phyloP scores from a whole-genome alignment of 129 eudicot species.

The Flaveria brownii region DNA sequence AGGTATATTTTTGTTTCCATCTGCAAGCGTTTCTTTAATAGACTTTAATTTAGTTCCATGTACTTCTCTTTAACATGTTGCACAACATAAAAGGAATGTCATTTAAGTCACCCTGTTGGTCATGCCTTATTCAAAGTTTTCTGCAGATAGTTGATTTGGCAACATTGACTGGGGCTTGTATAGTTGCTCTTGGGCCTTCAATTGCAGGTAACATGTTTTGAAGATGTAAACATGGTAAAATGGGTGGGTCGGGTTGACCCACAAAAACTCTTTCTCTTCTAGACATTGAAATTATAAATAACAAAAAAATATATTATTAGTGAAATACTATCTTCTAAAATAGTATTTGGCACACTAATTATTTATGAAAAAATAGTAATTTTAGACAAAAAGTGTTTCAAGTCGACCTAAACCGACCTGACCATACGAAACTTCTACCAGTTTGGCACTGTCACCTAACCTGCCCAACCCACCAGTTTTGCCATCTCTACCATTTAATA shows the following conservation, averaged over 20 bases:
- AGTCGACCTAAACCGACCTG: not conserved
- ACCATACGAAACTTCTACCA: not conserved
- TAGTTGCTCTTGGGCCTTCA: conserved; percentile 97
- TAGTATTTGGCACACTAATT: not conserved
- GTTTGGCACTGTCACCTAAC: not conserved
- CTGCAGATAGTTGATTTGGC: conserved; percentile 91
- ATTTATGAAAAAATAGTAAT: not conserved
- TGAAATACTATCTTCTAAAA: not conserved
- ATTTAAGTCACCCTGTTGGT: not conserved
- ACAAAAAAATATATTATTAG: not conserved
- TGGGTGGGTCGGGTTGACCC: not conserved
- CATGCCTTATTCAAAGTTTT: conserved; percentile 22
- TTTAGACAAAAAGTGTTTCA: not conserved
- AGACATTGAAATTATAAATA: not conserved
- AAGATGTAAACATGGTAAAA: not conserved
- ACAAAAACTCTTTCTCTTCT: not conserved
- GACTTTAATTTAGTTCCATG: too few relatives aligned
- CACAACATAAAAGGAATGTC: not conserved
- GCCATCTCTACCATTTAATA: not conserved
- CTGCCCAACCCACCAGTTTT: not conserved
- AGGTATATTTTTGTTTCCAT: conserved; percentile 51
- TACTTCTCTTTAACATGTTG: too few relatives aligned
- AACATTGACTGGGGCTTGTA: conserved; percentile 93
- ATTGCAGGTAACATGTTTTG: conserved; percentile 63
- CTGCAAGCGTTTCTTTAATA: not conserved